Percentiles rank a stretch among this genome's conserved stretches.
These are phyloP conservation scores for Trichoderma cornu-damae DNA, from an alignment of 2,329 filamentous ascomycete species.

Conservation along the genomic window DNA sequence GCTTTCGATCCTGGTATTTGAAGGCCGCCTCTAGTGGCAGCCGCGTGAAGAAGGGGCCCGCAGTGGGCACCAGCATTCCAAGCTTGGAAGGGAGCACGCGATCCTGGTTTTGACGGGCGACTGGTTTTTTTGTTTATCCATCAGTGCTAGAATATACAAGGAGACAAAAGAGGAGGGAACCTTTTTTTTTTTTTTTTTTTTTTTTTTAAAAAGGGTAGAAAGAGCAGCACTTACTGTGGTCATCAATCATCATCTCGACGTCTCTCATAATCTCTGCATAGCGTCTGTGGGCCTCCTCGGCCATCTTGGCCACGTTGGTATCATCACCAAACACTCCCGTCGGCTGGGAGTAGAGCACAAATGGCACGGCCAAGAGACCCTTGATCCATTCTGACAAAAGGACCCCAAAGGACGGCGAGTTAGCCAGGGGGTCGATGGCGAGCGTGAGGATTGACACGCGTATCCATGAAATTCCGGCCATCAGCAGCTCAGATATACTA, in stretches of 20 bases:
- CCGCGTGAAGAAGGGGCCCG: conserved; percentile 90
- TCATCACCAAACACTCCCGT: conserved; percentile 75
- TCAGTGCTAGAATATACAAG: not conserved
- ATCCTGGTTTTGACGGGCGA: conserved; percentile 62
- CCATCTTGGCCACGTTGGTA: conserved; percentile 63
- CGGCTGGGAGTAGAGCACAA: conserved; percentile 92
- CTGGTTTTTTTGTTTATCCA: conserved; percentile 37
- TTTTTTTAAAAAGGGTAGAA: not conserved
- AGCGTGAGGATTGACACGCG: not conserved
- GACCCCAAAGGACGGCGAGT: not conserved
- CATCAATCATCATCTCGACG: conserved; percentile 84
- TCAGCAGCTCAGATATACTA: no score
- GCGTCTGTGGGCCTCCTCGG: conserved; percentile 72
- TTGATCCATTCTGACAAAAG: conserved; percentile 83
- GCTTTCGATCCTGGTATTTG: conserved; percentile 77
- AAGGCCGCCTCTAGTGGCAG: conserved; percentile 86
- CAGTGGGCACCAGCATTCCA: conserved; percentile 81
- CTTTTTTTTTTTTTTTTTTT: no score
- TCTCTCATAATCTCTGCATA: conserved; percentile 96
- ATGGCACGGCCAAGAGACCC: conserved; percentile 85
- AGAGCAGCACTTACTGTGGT: conserved; percentile 62
- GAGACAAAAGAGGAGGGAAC: conserved; percentile 2
- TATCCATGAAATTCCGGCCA: not conserved
- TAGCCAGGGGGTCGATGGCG: not conserved
- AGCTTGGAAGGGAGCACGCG: conserved; percentile 76